Evolutionary conservation across 2,329 filamentous ascomycete species (phyloP).

Genomic region (Penicillium hesseltinei): DNA sequence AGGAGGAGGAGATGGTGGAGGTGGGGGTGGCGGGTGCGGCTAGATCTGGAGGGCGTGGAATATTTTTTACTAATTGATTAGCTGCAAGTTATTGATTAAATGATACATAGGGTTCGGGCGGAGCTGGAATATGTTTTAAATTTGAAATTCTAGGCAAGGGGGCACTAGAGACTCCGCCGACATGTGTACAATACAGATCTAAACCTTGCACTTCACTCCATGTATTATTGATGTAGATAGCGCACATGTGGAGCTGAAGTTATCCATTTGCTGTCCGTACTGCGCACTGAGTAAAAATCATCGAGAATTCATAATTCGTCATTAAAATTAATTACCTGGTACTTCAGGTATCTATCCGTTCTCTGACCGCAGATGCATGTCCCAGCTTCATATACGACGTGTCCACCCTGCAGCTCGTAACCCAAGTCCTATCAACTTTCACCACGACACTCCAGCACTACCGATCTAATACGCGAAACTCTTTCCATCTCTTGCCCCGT

Average conservation of each 20-base stretch:
- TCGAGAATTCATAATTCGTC: neutral
- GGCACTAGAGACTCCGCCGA: too few relatives aligned
- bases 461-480: slow-evolving; percentile 29
- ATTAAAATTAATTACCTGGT: neutral
- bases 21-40: slow-evolving; percentile 2
- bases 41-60: neutral
- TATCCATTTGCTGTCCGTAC: neutral
- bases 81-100: neutral
- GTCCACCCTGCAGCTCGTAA: neutral
- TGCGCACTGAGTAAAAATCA: neutral
- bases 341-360: neutral
- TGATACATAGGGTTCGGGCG: neutral
- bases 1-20: neutral
- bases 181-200: neutral
- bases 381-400: neutral
- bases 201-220: neutral
- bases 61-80: neutral
- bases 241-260: neutral
- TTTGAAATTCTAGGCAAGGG: neutral
- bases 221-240: neutral
- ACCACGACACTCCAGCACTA: neutral
- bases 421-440: neutral
- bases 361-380: neutral
- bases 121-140: neutral
- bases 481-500: slow-evolving; percentile 19